Evolutionary conservation across 192 early-diverging fungal species (phyloP), one percentile per base, ranked within the genome.

Genomic region (Fimicolochytrium jonesii): DNA sequence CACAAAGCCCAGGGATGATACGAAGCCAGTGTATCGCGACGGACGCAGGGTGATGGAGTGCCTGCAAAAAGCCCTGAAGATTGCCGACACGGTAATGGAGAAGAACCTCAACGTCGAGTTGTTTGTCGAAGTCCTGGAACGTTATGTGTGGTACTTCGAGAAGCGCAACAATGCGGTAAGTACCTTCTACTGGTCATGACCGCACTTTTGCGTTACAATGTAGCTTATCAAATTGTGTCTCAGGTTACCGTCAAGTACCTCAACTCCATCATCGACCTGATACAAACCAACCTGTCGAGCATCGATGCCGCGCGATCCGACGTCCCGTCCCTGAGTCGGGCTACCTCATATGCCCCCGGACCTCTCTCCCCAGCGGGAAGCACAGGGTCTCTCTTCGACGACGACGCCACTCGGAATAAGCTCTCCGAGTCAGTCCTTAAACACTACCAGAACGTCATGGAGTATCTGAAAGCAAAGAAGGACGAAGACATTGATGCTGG

Each of bases 51-150:
- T 95, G 17, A 75, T 97, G 33, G 88, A 91, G 60, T 93, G 90
- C 56, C 72, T 99, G 53, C 93, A 98, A 73, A 92, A 93, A 71
- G 89, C 94, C 17, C 83, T 96, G 29, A 94, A 94, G 69, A 86
- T 95, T 61, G 94, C 97, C 0, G 95, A 96, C 71, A 86, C 86
- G 17, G 91, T 93, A 37, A 86, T 97, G 81, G 95, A 99, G 55
- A 80, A 86, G 29, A 82, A 84, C 33, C 86, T 93, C 17, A 94
- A 90, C 31, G 89, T 94, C 18, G 89, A 92, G 66, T 74, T 98
- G 31, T 94, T 99, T 83, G 91, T 99, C n/a, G 94, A 98, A 69
- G 90, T 98, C 53, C 72, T 99, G 54, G 95, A 98, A 72, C 78
- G 90, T 71, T 95, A 92, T 59, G 78, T 97, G 45, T 95, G 94